These are phyloP conservation scores for Violaceomyces palustris DNA, from an alignment of 1,284 basidiomycete genomes.

Conservation along the genomic window DNA sequence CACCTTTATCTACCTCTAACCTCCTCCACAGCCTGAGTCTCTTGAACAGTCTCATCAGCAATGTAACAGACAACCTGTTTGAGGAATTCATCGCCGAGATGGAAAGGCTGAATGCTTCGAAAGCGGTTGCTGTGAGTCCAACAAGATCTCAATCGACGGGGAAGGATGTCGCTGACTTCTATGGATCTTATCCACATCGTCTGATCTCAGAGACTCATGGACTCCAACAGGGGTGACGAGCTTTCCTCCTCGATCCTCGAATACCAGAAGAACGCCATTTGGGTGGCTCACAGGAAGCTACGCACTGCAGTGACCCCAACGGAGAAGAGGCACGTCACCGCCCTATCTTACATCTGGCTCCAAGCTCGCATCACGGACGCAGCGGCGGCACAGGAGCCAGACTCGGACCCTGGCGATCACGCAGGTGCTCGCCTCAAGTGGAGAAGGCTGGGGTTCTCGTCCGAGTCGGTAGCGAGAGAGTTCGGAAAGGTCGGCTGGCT, in stretches of 20 bases:
- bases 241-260: slow-evolving; percentile 79
- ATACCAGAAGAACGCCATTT: slow-evolving; percentile 82
- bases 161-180: slow-evolving; percentile 1
- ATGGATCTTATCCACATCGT: background rate
- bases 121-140: slow-evolving; percentile 61
- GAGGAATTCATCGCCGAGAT: slow-evolving; percentile 71
- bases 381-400: slow-evolving; percentile 58
- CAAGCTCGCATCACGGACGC: slow-evolving; percentile 38
- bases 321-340: slow-evolving; percentile 41
- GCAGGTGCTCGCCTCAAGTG: slow-evolving; percentile 62
- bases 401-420: slow-evolving; percentile 53
- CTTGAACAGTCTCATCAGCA: slow-evolving; percentile 80
- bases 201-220: slow-evolving; percentile 60
- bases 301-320: slow-evolving; percentile 61
- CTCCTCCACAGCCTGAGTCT: slow-evolving; percentile 25
- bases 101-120: slow-evolving; percentile 73
- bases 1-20: background rate
- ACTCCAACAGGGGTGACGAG: slow-evolving; percentile 77
- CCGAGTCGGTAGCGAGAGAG: slow-evolving; percentile 73
- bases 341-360: slow-evolving; percentile 44
- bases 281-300: slow-evolving; percentile 75
- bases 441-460: slow-evolving; percentile 72
- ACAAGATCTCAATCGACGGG: too few relatives aligned
- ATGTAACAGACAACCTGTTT: slow-evolving; percentile 71
- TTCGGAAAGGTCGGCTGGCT: slow-evolving; percentile 74